Evolutionary conservation across 345 rosid species (phyloP).

Genomic region (Erucastrum elatum): DNA sequence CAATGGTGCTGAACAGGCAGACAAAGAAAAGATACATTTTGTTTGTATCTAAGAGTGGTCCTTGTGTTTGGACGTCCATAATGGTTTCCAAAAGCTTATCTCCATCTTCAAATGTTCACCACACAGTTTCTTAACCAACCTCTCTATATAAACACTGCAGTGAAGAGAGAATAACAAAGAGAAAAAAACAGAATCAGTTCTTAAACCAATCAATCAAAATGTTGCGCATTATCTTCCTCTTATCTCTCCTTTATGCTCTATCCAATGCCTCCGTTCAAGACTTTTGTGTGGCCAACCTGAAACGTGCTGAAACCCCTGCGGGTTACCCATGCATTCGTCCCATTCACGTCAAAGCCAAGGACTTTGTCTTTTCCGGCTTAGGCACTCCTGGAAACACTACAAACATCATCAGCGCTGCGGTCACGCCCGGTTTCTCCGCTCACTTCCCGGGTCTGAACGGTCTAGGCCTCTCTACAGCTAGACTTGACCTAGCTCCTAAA

Average conservation of each 20-base stretch:
- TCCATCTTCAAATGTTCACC: constrained; percentile 36
- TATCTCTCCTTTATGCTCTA: constrained; percentile 47
- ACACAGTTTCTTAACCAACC: constrained; percentile 20
- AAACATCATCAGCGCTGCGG: constrained; percentile 67
- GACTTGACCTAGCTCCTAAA: constrained; percentile 69
- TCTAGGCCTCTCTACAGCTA: constrained; percentile 63
- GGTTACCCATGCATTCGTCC: constrained; percentile 68
- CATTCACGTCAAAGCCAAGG: constrained; percentile 46
- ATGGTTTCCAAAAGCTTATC: constrained; percentile 39
- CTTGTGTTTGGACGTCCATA: constrained; percentile 23
- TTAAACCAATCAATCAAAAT: constrained; percentile 41
- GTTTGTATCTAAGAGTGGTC: constrained; percentile 40
- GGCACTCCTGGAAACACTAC: constrained; percentile 63
- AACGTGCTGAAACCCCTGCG: constrained; percentile 49
- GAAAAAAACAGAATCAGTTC: neutral
- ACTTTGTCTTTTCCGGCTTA: constrained; percentile 65
- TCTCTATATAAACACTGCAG: constrained; percentile 33
- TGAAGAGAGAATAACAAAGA: neutral
- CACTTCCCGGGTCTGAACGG: constrained; percentile 76
- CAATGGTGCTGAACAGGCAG: constrained; percentile 37
- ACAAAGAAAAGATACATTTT: constrained; percentile 39
- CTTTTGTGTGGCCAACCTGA: constrained; percentile 76
- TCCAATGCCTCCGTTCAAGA: constrained; percentile 57
- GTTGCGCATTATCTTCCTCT: constrained; percentile 53
- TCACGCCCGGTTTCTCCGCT: constrained; percentile 62